Evolutionary conservation across 805 yeast species (phyloP), one percentile per base, ranked within the genome.

Genomic region (Maudiozyma barnettii): DNA sequence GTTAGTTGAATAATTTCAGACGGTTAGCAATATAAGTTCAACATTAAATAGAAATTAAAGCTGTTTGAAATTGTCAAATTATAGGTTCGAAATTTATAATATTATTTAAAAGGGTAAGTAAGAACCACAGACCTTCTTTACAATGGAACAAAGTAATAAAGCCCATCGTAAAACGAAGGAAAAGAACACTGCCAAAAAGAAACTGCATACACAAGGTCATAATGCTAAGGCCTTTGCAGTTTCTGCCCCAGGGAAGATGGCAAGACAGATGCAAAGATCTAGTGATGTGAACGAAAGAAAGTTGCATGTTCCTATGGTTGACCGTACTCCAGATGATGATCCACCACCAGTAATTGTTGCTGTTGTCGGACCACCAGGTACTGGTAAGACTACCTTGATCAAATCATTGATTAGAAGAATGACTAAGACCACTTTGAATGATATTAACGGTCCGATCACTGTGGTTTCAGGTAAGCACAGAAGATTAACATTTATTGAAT

Each of bases 351-450:
- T 93, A 20, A 81, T 93, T 48, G 88, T 93, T 21, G 96, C 96
- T 0, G 95, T 93, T 7, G 96, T 93, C 12, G 99, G 99, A 0
- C 99, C 99, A 12, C 95, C 96, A 9, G 99, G 99, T 14, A 93
- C 98, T 0, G 99, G 99, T 54, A 93, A 93, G 63, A 80, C 97
- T 14, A 91, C 98, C 0, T 72, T 93, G 59, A 87, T 93, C 59
- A 83, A 88, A 63, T 88, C 97, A 6, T 71, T 93, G 47, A 88
- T 93, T 5, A 77, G 91, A 66, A 72, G 97, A 63, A 76, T 87
- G 65, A 80, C 98, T 5, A 93, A 93, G 65, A 87, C 95, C 26
- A 78, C 93, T 0, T 66, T 93, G 41, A 73, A 79, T 31, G 98
- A 93, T 55, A 78, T 93, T 46, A 86, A 86, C 58, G 99, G 99